A percentile compares a stretch with the other conserved stretches of the same genome.
phyloP scores from a whole-genome alignment of 2,329 filamentous ascomycete species.

The Hymenoscyphus infarciens region DNA sequence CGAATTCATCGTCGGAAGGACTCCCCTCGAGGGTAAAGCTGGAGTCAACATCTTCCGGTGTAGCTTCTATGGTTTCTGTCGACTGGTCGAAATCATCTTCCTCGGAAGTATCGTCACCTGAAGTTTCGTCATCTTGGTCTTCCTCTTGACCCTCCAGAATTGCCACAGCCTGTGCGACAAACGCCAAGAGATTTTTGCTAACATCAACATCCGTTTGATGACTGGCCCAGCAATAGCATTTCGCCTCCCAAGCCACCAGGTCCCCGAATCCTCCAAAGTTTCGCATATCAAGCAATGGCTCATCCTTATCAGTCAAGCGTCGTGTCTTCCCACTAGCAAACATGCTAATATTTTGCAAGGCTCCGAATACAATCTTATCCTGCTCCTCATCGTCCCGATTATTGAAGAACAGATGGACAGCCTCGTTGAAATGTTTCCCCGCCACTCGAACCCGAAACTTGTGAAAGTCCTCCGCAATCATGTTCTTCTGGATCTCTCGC shows the following conservation, averaged over 20 bases:
- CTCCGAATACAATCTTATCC: background rate
- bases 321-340: background rate
- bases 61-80: no score
- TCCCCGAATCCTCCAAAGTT: background rate
- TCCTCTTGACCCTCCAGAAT: background rate
- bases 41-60: background rate
- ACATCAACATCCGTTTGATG: background rate
- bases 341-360: background rate
- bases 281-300: background rate
- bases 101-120: background rate
- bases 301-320: background rate
- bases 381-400: background rate
- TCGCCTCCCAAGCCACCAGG: background rate
- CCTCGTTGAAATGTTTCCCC: background rate
- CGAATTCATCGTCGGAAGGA: background rate
- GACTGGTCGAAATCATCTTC: background rate
- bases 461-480: background rate
- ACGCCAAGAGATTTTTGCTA: background rate
- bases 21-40: background rate
- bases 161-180: background rate
- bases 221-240: background rate
- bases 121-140: no score
- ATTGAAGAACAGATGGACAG: background rate
- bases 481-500: background rate
- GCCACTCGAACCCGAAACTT: background rate